A percentile compares a stretch with the other conserved stretches of the same genome.
phyloP scores from a whole-genome alignment of 148 eudicot species.

The Rhododendron molle region DNA sequence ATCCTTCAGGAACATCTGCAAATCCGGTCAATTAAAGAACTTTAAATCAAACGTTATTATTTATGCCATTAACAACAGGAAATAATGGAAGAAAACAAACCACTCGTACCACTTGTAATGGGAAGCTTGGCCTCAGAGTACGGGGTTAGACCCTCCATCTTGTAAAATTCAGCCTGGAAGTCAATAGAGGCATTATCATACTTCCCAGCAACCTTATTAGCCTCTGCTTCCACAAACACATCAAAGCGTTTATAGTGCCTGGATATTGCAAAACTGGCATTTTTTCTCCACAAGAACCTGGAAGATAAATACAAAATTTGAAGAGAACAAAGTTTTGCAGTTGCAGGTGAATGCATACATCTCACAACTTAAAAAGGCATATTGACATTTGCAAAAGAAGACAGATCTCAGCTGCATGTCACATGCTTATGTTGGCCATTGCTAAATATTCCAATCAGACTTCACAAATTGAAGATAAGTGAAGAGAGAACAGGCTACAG shows the following conservation, averaged over 20 bases:
- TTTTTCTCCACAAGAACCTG: conserved; percentile 97
- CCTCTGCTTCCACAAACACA: conserved; percentile 91
- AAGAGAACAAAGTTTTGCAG: background rate
- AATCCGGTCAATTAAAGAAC: conserved; percentile 2
- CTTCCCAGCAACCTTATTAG: conserved; percentile 91
- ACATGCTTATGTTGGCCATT: background rate
- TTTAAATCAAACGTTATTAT: background rate
- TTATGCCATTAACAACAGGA: background rate
- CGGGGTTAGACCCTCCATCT: conserved; percentile 81
- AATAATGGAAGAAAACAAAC: conserved; percentile 1
- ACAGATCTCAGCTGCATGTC: background rate
- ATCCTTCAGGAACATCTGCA: conserved; percentile 99
- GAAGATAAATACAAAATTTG: conserved; percentile 11
- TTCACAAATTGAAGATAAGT: background rate
- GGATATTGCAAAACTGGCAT: conserved; percentile 90
- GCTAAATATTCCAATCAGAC: background rate
- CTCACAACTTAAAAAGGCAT: background rate
- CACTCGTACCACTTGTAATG: conserved; percentile 66
- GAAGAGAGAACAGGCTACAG: background rate
- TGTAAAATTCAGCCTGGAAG: conserved; percentile 81
- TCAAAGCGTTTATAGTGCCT: conserved; percentile 92
- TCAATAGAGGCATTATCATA: conserved; percentile 86
- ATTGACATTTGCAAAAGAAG: background rate
- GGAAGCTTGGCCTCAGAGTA: conserved; percentile 78
- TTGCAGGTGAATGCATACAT: background rate